Evolutionary conservation across 768 basidiomycete species (phyloP).

Genomic region (Boletellus sp.): DNA sequence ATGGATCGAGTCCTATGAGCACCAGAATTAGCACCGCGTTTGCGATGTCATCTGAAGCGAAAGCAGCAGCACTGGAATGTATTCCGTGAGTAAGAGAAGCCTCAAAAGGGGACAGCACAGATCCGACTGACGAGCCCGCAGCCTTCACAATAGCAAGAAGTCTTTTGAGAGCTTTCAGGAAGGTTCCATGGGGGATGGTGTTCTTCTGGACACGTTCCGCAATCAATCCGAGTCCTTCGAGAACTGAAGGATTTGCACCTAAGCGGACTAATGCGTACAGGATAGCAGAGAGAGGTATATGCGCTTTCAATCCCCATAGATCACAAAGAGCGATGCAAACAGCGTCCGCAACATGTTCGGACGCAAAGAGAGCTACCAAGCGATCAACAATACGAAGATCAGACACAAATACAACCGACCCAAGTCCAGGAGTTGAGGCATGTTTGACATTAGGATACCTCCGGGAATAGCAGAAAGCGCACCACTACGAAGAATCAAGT

Average conservation of each 20-base stretch:
- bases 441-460: constrained; percentile 26
- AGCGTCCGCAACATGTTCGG: constrained; percentile 30
- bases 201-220: constrained; percentile 7
- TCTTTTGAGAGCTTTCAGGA: constrained; percentile 37
- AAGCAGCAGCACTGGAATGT: constrained; percentile 30
- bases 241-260: constrained; percentile 39
- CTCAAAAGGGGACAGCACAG: neutral
- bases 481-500: constrained; percentile 41
- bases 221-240: constrained; percentile 36
- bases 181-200: constrained; percentile 16
- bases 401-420: constrained; percentile 30
- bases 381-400: constrained; percentile 1
- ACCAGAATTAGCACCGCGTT: constrained; percentile 49
- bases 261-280: constrained; percentile 39
- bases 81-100: neutral
- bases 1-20: constrained; percentile 54
- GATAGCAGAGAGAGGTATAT: constrained; percentile 36
- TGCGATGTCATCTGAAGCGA: constrained; percentile 41
- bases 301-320: constrained; percentile 28
- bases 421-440: constrained; percentile 41
- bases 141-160: constrained; percentile 40
- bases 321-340: constrained; percentile 34
- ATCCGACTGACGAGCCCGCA: constrained; percentile 44
- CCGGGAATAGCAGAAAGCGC: constrained; percentile 34
- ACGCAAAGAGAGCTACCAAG: constrained; percentile 16